Evolutionary conservation across 2,329 filamentous ascomycete species (phyloP).

Genomic region (Colletotrichum karsti): DNA sequence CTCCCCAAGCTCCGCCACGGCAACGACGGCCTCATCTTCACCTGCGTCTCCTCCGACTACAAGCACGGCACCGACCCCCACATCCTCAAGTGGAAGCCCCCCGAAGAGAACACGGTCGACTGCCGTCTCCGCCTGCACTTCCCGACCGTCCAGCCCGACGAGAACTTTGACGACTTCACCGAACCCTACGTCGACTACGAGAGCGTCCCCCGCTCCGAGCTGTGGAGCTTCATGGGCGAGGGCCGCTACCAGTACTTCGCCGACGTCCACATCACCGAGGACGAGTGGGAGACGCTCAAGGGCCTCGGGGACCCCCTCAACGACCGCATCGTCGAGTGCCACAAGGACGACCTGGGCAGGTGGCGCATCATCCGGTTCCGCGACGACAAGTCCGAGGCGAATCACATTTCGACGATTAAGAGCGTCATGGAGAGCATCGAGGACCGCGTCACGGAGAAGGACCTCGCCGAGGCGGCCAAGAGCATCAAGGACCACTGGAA

Average conservation of each 20-base stretch:
- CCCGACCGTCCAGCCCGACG: slow-evolving; percentile 72
- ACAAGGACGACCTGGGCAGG: slow-evolving; percentile 74
- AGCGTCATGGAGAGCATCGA: slow-evolving; percentile 91
- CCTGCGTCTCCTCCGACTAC: slow-evolving; percentile 89
- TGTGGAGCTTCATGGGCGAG: slow-evolving; percentile 75
- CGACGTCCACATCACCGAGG: slow-evolving; percentile 72
- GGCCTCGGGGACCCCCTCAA: slow-evolving; percentile 77
- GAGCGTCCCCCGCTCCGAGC: slow-evolving; percentile 75
- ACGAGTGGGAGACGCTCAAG: slow-evolving; percentile 89
- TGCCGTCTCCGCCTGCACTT: slow-evolving; percentile 85
- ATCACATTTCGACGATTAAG: slow-evolving; percentile 84
- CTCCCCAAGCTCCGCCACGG: slow-evolving; percentile 88
- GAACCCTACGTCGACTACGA: slow-evolving; percentile 81
- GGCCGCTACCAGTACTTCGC: slow-evolving; percentile 71
- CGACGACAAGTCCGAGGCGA: slow-evolving; percentile 91
- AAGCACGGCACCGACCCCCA: slow-evolving; percentile 89
- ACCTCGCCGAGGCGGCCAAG: slow-evolving; percentile 75
- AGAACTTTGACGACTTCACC: slow-evolving; percentile 69
- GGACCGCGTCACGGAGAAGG: slow-evolving; percentile 83
- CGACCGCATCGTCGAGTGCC: slow-evolving; percentile 90
- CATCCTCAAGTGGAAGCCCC: slow-evolving; percentile 98
- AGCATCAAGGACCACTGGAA: slow-evolving; percentile 87
- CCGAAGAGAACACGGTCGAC: slow-evolving; percentile 93
- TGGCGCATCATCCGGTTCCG: slow-evolving; percentile 93
- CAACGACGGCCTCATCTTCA: slow-evolving; percentile 97